A percentile compares a stretch with the other conserved stretches of the same genome.
These are phyloP conservation scores for Quercus engelmannii DNA, from an alignment of 306 rosid species.

Conservation along the genomic window DNA sequence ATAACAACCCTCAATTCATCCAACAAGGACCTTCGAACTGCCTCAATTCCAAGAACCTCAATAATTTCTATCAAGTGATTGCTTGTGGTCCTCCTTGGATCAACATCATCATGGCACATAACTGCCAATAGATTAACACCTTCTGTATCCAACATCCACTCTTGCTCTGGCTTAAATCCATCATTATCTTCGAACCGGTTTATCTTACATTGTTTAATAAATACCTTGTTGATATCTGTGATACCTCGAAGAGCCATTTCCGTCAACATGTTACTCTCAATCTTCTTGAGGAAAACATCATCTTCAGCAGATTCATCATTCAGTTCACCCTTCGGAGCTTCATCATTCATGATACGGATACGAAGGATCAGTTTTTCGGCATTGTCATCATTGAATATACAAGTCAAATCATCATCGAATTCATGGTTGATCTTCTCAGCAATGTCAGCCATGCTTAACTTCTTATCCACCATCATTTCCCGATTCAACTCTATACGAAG, in stretches of 20 bases:
- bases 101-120: conserved; percentile 90
- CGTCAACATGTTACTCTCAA: conserved; percentile 96
- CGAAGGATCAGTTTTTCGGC: conserved; percentile 96
- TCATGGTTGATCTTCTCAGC: conserved; percentile 96
- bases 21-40: conserved; percentile 80
- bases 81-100: conserved; percentile 86
- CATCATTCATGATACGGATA: conserved; percentile 94
- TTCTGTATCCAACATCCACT: conserved; percentile 99
- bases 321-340: conserved; percentile 87
- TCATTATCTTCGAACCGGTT: conserved; percentile 80
- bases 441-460: conserved; percentile 97
- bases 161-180: conserved; percentile 88
- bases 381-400: conserved; percentile 96
- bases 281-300: conserved; percentile 92
- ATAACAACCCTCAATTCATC: conserved; percentile 95
- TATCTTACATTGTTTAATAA: conserved; percentile 73
- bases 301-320: conserved; percentile 96
- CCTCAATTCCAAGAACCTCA: conserved; percentile 98
- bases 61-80: conserved; percentile 96
- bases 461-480: conserved; percentile 99
- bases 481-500: conserved; percentile 96
- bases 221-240: conserved; percentile 90
- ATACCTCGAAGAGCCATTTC: conserved; percentile 98
- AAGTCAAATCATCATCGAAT: conserved; percentile 86
- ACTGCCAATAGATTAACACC: conserved; percentile 97